Percentiles rank a stretch among this genome's conserved stretches.
Evolutionary conservation across 495 filamentous ascomycete genomes (phyloP).

Genomic region (Zalerion maritima): DNA sequence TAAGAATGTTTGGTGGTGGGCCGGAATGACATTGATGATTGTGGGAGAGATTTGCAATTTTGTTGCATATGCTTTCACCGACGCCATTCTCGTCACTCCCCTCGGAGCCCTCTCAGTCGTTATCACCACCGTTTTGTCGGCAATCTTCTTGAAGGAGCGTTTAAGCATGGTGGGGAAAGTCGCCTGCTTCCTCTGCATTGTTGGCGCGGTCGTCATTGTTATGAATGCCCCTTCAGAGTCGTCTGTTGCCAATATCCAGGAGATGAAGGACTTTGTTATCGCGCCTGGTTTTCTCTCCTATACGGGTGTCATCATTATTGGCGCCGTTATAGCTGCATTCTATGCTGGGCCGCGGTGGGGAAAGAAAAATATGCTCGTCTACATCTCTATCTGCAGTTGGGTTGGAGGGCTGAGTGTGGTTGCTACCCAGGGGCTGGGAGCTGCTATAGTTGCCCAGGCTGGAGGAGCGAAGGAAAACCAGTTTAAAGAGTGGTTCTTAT

Average conservation of each 20-base stretch:
- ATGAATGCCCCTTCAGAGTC: slow-evolving; percentile 83
- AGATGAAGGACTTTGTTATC: slow-evolving; percentile 83
- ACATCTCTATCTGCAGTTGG: slow-evolving; percentile 88
- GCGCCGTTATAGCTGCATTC: slow-evolving; percentile 52
- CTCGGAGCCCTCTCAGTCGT: slow-evolving; percentile 92
- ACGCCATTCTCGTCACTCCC: slow-evolving; percentile 91
- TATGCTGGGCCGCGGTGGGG: slow-evolving; percentile 85
- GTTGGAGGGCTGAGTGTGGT: slow-evolving; percentile 92
- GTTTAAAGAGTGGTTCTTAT: slow-evolving; percentile 96
- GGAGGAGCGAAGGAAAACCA: slow-evolving; percentile 56
- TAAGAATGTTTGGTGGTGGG: slow-evolving; percentile 93
- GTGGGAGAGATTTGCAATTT: slow-evolving; percentile 96
- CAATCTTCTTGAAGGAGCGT: slow-evolving; percentile 92
- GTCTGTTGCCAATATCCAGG: slow-evolving; percentile 75
- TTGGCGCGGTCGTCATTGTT: slow-evolving; percentile 85
- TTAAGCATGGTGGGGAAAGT: slow-evolving; percentile 93
- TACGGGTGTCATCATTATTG: slow-evolving; percentile 68
- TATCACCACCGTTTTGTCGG: slow-evolving; percentile 80
- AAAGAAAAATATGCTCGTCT: slow-evolving; percentile 94
- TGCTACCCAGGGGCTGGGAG: slow-evolving; percentile 82
- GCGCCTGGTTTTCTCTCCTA: slow-evolving; percentile 77
- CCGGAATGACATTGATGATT: slow-evolving; percentile 94
- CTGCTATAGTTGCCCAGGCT: slow-evolving; percentile 79
- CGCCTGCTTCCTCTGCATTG: slow-evolving; percentile 86
- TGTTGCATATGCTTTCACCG: slow-evolving; percentile 91